Conservation (phyloP, 2,329 filamentous ascomycete species). For the Ilyonectria robusta region DNA sequence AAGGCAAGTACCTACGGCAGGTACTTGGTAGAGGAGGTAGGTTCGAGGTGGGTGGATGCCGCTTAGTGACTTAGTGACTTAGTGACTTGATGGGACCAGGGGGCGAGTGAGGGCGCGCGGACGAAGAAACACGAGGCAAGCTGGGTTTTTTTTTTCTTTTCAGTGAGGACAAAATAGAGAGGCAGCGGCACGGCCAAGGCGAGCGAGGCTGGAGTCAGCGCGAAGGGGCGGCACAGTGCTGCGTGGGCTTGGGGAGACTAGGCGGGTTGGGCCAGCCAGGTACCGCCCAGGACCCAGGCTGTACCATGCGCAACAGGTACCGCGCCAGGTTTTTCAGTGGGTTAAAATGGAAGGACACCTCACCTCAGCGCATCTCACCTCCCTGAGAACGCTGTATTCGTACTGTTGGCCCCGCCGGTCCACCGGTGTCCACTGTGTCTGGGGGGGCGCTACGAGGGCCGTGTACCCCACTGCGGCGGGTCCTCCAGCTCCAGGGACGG, state of each 20-base stretch:
- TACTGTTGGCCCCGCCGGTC: constrained; percentile 8
- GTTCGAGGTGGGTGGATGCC: constrained; percentile 3
- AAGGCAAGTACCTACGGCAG: neutral
- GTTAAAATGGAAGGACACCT: constrained; percentile 17
- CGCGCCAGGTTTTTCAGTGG: constrained; percentile 7
- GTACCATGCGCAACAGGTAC: neutral
- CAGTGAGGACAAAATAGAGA: neutral
- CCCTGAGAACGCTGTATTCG: constrained; percentile 22
- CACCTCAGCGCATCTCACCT: constrained; percentile 26
- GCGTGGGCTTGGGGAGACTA: neutral
- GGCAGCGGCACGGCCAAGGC: neutral
- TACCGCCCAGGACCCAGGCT: neutral
- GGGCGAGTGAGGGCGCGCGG: constrained; percentile 5
- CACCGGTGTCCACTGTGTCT: constrained; percentile 8
- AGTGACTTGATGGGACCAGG: constrained; percentile 7
- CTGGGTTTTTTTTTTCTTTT: constrained; percentile 10
- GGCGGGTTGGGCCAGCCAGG: neutral
- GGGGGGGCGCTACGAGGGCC: constrained; percentile 25
- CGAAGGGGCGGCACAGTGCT: constrained; percentile 3
- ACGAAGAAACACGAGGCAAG: constrained; percentile 17
- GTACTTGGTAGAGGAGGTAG: neutral
- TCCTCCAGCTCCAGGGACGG: constrained; percentile 14
- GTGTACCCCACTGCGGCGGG: constrained; percentile 26
- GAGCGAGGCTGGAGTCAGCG: constrained; percentile 2
- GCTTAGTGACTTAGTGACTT: constrained; percentile 5